Base-by-base conservation (phyloP, 495 filamentous ascomycete genomes). In the Penicillium pulvis region DNA sequence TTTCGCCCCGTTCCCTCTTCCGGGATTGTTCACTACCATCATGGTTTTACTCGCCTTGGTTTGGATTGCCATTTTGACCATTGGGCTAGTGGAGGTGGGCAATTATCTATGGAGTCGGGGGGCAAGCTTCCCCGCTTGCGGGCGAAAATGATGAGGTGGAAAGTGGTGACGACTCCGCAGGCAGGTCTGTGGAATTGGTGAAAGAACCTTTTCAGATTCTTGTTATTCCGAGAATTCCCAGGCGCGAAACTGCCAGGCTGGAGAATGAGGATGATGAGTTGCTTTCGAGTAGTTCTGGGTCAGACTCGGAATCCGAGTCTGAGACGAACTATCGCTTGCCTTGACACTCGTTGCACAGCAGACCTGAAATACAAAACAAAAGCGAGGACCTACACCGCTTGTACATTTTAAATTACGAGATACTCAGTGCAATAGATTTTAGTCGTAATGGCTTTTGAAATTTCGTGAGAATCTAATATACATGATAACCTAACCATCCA, bases 41-140 rank as follows among this genome's bases (percentile, higher is more conserved):
- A 61, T 60, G 8, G 49, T 69, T 36, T 56, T 72, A 10, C 48
- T 71, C 20, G 52, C 49, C 4, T 43, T 74, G 57, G 59, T 69
- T 1, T 70, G 69, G 69, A 39, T 74, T 39, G 63, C 64, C 2
- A 61, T 74, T 7, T 50, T 74, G 9, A 59, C 55, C 3, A 57
- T 74, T 39, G 67, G 61, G 3, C 9, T 74, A 30, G 57, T 72
- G 6, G 71, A 72, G 44, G 39, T 66, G 17, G 63, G 57, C 0
- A 66, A 58, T 44, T 62, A 61, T 45, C 10, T 70, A 14, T 72
- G 65, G 64, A 58, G 55, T 20, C 49, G 51, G 20, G 43, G 43
- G 41, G 24, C 31, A 3, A 26, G 20, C 31, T 6, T 31, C 55
- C 3, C 19, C 4, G 23, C 30, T 47, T 43, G 47, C 24, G 3